Conservation (phyloP, 129 eudicot species). For the Calendula officinalis region DNA sequence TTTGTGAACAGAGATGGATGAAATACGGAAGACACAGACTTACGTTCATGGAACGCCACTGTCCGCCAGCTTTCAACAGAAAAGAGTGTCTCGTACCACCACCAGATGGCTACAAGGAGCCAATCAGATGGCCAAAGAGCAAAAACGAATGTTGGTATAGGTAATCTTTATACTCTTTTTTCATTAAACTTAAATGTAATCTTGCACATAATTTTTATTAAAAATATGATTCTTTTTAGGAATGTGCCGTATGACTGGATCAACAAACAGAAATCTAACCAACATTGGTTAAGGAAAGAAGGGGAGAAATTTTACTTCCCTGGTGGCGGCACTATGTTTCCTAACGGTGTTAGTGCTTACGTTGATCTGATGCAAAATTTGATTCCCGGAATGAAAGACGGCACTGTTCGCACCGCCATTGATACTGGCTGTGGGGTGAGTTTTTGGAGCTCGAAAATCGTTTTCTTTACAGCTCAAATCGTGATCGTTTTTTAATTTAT, state of each 20-base stretch:
- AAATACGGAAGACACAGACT: slow-evolving; percentile 81
- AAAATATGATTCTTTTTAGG: slow-evolving; percentile 30
- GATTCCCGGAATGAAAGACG: slow-evolving; percentile 95
- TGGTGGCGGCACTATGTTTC: slow-evolving; percentile 99
- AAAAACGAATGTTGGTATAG: slow-evolving; percentile 98
- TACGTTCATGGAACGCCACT: slow-evolving; percentile 92
- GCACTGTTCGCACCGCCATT: slow-evolving; percentile 88
- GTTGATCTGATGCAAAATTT: slow-evolving; percentile 86
- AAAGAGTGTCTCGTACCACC: slow-evolving; percentile 96
- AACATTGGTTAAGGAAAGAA: slow-evolving; percentile 90
- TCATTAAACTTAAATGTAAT: background rate
- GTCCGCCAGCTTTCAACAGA: slow-evolving; percentile 85
- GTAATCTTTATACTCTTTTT: slow-evolving; percentile 30
- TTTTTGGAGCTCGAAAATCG: background rate
- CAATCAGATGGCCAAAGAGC: slow-evolving; percentile 99
- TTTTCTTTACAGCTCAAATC: background rate
- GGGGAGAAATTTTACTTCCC: slow-evolving; percentile 97
- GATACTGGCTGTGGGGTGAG: slow-evolving; percentile 99
- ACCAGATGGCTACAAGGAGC: slow-evolving; percentile 86
- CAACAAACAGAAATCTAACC: slow-evolving; percentile 93
- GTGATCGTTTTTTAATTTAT: background rate
- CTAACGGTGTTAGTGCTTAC: slow-evolving; percentile 84
- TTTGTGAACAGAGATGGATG: slow-evolving; percentile 73
- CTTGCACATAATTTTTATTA: background rate
- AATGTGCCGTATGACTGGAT: slow-evolving; percentile 99